Conservation (phyloP, 2,329 filamentous ascomycete genomes). For the Pochonia chlamydosporia region DNA sequence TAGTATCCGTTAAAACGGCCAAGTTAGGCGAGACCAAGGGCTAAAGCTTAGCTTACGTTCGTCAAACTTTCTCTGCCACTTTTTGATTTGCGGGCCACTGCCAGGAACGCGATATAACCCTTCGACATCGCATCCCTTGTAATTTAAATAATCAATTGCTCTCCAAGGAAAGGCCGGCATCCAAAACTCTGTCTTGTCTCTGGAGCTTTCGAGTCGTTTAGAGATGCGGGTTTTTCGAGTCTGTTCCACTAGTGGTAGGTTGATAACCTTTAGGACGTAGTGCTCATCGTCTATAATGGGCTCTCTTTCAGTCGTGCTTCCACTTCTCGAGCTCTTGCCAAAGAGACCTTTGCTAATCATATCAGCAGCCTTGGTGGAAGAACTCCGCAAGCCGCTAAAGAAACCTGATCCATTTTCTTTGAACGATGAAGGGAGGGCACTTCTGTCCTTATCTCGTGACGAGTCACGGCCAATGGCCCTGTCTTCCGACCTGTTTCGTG, state of each 20-base stretch:
- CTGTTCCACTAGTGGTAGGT: constrained; percentile 79
- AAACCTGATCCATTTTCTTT: constrained; percentile 59
- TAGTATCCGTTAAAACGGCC: constrained; percentile 2
- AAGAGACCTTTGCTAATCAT: constrained; percentile 80
- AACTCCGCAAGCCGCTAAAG: constrained; percentile 67
- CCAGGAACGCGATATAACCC: constrained; percentile 90
- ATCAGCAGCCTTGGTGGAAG: constrained; percentile 68
- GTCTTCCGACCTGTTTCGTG: constrained; percentile 70
- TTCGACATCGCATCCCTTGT: constrained; percentile 89
- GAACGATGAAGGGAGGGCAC: constrained; percentile 47
- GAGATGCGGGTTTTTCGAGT: constrained; percentile 88
- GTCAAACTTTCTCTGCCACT: constrained; percentile 89
- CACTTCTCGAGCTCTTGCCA: constrained; percentile 68
- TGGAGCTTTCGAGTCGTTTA: constrained; percentile 77
- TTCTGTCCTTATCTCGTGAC: constrained; percentile 41
- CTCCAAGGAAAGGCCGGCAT: constrained; percentile 95
- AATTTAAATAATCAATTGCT: constrained; percentile 94
- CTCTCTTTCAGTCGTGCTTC: constrained; percentile 62
- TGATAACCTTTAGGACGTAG: constrained; percentile 80
- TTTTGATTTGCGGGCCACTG: constrained; percentile 83
- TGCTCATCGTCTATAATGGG: constrained; percentile 69
- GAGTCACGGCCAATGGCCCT: constrained; percentile 44
- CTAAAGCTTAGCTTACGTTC: constrained; percentile 51
- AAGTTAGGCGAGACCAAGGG: background rate
- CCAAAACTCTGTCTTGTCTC: constrained; percentile 97